These are phyloP conservation scores for Lophiostoma macrostomum DNA, from an alignment of 495 filamentous ascomycete species.

Conservation along the genomic window DNA sequence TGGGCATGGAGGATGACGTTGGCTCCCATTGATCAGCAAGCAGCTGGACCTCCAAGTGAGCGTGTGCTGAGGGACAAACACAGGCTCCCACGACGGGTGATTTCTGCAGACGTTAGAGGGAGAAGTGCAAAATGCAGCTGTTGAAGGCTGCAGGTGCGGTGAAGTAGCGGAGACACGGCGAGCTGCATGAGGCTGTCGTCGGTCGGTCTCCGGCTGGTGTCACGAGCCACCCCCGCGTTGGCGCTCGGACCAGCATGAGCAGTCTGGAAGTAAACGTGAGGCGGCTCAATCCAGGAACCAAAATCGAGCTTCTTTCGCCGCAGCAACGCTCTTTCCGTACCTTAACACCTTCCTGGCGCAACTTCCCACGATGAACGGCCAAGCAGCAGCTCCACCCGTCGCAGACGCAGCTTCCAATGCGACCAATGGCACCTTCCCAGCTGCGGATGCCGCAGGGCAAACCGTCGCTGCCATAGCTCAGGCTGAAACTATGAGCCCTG, in stretches of 20 bases:
- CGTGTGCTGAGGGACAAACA: too few species aligned
- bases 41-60: not conserved
- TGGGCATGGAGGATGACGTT: slow-evolving; percentile 16
- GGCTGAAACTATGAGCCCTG: slow-evolving; percentile 52
- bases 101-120: too few species aligned
- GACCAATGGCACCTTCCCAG: slow-evolving; percentile 32
- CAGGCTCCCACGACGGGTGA: too few species aligned
- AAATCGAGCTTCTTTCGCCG: too few species aligned
- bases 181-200: not conserved
- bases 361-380: too few species aligned
- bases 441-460: slow-evolving; percentile 23
- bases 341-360: too few species aligned
- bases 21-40: not conserved
- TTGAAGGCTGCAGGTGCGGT: not conserved
- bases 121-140: too few species aligned
- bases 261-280: too few species aligned
- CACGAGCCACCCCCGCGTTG: slow-evolving; percentile 21
- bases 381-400: too few species aligned
- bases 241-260: too few species aligned
- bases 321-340: too few species aligned
- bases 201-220: not conserved
- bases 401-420: too few species aligned
- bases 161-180: not conserved
- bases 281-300: slow-evolving; percentile 2
- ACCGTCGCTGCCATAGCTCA: slow-evolving; percentile 34